Evolutionary conservation across 2,329 filamentous ascomycete species (phyloP).

Genomic region (Alternaria novae-zelandiae): DNA sequence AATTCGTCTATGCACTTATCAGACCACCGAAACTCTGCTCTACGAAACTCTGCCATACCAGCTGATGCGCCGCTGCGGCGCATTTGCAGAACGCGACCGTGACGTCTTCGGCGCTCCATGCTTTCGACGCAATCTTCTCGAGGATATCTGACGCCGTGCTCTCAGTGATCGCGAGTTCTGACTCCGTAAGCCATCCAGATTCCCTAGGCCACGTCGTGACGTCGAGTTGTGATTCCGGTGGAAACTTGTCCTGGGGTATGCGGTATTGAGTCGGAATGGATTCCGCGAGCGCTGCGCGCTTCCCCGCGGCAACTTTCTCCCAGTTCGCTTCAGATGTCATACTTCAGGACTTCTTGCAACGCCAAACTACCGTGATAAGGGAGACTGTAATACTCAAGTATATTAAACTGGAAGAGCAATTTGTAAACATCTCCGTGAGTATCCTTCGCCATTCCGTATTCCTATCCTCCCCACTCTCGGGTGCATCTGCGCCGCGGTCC

Average conservation of each 20-base stretch:
- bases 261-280: conserved; percentile 66
- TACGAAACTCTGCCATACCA: conserved; percentile 45
- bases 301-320: conserved; percentile 53
- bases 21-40: not conserved
- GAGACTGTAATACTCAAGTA: not conserved
- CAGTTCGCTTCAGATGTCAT: conserved; percentile 41
- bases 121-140: conserved; percentile 47
- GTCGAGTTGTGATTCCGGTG: conserved; percentile 61
- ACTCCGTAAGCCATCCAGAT: conserved; percentile 65
- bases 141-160: conserved; percentile 51
- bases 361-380: not conserved
- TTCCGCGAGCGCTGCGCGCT: conserved; percentile 52
- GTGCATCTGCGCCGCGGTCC: conserved; percentile 17
- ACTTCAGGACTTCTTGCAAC: not conserved
- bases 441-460: conserved; percentile 10
- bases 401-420: not conserved
- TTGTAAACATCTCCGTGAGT: not conserved
- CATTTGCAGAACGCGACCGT: conserved; percentile 62
- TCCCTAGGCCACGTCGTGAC: conserved; percentile 61
- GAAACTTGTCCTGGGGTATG: conserved; percentile 61
- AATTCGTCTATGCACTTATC: conserved; percentile 58
- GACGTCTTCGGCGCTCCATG: conserved; percentile 61
- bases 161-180: conserved; percentile 60
- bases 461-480: conserved; percentile 30
- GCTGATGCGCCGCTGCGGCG: conserved; percentile 61